A percentile compares a stretch with the other conserved stretches of the same genome.
Conservation (phyloP, 352 stramenopile genomes). For the Pythium dissotocum region DNA sequence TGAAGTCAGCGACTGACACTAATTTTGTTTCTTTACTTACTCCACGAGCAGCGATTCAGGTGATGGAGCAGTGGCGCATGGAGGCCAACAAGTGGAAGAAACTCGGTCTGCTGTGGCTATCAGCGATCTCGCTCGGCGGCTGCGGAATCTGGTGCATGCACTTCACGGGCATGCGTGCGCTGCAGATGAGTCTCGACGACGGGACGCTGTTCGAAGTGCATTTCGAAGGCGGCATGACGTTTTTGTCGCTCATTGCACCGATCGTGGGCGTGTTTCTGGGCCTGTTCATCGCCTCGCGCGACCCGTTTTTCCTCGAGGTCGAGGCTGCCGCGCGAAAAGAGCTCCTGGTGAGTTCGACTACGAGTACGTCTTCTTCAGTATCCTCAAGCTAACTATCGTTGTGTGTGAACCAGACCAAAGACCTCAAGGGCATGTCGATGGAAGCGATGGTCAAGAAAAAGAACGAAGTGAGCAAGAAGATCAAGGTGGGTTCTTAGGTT, state of each 20-base stretch:
- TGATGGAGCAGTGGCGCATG: conserved; percentile 72
- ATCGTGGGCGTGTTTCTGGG: conserved; percentile 61
- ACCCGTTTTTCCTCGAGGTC: conserved; percentile 71
- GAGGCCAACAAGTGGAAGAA: conserved; percentile 40
- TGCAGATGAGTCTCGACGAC: conserved; percentile 45
- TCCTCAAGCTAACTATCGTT: conserved; percentile 2
- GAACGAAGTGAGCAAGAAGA: conserved; percentile 42
- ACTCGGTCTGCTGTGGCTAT: conserved; percentile 41
- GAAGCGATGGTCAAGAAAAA: conserved; percentile 47
- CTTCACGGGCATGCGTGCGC: conserved; percentile 71
- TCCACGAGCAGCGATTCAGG: conserved; percentile 46
- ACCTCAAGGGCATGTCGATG: conserved; percentile 51
- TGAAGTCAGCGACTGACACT: not conserved
- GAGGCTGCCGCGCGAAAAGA: conserved; percentile 54
- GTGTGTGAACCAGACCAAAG: conserved; percentile 21
- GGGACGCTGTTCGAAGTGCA: conserved; percentile 44
- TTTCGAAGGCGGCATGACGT: conserved; percentile 55
- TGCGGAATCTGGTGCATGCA: conserved; percentile 79
- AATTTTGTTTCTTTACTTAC: not conserved
- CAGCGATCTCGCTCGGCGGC: conserved; percentile 51
- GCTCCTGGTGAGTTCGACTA: conserved; percentile 30
- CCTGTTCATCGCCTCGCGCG: conserved; percentile 53
- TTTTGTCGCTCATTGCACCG: conserved; percentile 56
- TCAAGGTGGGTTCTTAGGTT: conserved; percentile 33
- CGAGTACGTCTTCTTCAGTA: conserved; percentile 26